A percentile compares a stretch with the other conserved stretches of the same genome.
These are phyloP conservation scores for Flaveria brownii DNA, from an alignment of 129 eudicot genomes.

Conservation along the genomic window DNA sequence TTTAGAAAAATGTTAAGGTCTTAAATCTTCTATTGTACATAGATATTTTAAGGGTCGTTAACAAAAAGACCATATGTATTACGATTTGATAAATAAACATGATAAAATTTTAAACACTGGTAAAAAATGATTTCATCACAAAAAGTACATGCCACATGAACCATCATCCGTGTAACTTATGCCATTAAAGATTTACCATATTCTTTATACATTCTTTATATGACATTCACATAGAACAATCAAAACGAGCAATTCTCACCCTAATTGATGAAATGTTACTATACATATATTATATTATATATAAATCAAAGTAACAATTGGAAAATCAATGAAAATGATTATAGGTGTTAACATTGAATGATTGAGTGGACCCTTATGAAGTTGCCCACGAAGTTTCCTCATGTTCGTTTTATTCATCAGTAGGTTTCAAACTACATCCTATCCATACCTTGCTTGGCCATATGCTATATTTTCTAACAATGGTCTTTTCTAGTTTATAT, in stretches of 20 bases:
- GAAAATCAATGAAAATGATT: background rate
- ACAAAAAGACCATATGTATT: no score
- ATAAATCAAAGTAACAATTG: background rate
- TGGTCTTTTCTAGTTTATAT: background rate
- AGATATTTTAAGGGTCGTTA: background rate
- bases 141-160: no score
- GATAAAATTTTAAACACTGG: no score
- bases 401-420: slow-evolving; percentile 29
- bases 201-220: no score
- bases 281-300: background rate
- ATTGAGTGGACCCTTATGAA: slow-evolving; percentile 25
- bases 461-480: background rate
- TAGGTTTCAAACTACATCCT: background rate
- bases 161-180: no score
- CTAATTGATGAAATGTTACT: no score
- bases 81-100: no score
- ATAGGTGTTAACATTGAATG: background rate
- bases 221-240: no score
- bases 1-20: background rate
- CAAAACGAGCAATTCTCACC: no score
- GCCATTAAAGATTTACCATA: no score
- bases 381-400: slow-evolving; percentile 31
- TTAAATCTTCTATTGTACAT: background rate
- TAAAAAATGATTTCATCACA: no score
- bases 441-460: slow-evolving; percentile 2